Evolutionary conservation across 169 alveolate genomes (phyloP).

Genomic region (Eimeria sp.): DNA sequence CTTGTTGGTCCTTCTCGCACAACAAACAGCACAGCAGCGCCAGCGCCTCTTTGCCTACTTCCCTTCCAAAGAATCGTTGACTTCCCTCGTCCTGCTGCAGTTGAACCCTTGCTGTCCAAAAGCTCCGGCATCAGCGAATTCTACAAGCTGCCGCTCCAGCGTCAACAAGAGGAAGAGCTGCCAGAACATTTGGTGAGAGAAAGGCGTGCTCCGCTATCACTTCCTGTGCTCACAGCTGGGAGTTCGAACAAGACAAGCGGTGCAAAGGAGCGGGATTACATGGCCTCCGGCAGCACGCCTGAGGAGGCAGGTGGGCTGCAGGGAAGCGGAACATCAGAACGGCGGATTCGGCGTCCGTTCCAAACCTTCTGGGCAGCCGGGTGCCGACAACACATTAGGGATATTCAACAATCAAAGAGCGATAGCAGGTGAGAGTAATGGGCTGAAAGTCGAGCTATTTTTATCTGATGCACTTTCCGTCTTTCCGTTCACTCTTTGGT

Average conservation of each 20-base stretch:
- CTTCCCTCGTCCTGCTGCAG: conserved; percentile 52
- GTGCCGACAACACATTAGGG: background rate
- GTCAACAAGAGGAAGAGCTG: background rate
- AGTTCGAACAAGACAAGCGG: background rate
- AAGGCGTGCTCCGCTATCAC: conserved; percentile 39
- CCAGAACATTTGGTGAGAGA: conserved; percentile 3
- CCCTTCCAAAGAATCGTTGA: conserved; percentile 31
- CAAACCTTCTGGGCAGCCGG: conserved; percentile 58
- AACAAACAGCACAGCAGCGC: background rate
- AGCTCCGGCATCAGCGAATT: background rate
- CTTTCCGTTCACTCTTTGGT: background rate
- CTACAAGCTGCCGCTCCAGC: conserved; percentile 8
- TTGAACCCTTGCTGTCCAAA: background rate
- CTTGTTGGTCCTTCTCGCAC: background rate
- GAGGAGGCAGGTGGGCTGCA: background rate
- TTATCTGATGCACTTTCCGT: background rate
- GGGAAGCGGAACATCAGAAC: background rate
- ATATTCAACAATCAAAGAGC: background rate
- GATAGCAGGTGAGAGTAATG: background rate
- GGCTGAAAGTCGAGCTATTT: background rate
- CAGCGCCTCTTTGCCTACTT: background rate
- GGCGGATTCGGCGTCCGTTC: background rate
- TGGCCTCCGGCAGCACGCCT: background rate
- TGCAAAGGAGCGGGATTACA: background rate
- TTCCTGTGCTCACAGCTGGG: conserved; percentile 36